Conservation (phyloP, 441 rosid genomes). For the Metrosideros polymorpha region DNA sequence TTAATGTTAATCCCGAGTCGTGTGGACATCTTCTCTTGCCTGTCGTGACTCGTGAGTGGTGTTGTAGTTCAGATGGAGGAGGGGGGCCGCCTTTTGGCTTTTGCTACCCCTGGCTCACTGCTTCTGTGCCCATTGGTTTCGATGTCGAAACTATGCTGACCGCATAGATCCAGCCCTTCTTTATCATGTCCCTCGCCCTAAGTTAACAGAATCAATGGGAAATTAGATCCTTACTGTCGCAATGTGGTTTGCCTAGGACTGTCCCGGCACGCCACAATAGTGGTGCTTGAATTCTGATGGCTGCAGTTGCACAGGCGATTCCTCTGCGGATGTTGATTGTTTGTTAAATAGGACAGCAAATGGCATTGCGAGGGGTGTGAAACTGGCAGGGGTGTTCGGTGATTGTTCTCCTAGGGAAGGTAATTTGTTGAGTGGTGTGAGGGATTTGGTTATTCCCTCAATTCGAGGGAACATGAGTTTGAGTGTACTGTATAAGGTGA, state of each 20-base stretch:
- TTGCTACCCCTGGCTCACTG: neutral
- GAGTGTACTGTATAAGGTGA: neutral
- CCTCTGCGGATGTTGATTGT: neutral
- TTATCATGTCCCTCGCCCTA: neutral
- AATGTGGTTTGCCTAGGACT: neutral
- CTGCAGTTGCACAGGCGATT: accelerated
- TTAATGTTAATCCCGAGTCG: neutral
- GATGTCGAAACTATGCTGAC: neutral
- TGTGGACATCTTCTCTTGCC: neutral
- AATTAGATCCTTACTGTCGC: neutral
- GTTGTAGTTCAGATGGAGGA: neutral
- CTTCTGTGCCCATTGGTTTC: neutral
- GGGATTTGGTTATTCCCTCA: neutral
- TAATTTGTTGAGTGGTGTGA: neutral
- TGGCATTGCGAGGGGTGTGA: neutral
- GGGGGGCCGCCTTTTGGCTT: neutral
- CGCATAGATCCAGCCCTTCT: neutral
- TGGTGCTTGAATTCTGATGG: neutral
- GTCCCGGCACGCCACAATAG: neutral
- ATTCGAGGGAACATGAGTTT: neutral
- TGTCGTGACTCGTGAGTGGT: neutral
- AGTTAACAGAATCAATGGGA: neutral
- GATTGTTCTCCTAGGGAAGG: neutral
- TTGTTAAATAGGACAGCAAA: neutral
- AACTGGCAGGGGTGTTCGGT: neutral